Percentiles rank a stretch among this genome's conserved stretches.
These are phyloP conservation scores for Paulownia fortunei DNA, from an alignment of 257 asterid species.

Conservation along the genomic window DNA sequence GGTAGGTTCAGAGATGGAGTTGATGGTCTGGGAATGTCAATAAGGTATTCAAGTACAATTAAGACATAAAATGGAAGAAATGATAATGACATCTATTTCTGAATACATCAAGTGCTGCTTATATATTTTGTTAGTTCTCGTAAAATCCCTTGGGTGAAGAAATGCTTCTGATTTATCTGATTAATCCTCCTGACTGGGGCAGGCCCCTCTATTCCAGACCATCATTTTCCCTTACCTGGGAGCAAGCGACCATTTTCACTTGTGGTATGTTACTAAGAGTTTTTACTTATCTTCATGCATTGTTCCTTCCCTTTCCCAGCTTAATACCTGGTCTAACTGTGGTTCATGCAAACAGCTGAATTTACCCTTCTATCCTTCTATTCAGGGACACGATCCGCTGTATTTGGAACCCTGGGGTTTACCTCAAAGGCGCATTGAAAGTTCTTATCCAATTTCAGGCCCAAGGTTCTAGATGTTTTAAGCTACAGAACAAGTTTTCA, in stretches of 20 bases:
- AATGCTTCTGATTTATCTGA: background rate
- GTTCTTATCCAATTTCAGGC: slow-evolving; percentile 37
- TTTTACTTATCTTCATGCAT: background rate
- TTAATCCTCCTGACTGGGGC: slow-evolving; percentile 20
- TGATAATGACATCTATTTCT: slow-evolving; percentile 9
- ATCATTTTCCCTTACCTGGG: slow-evolving; percentile 38
- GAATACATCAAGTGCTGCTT: no score
- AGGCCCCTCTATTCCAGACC: slow-evolving; percentile 38
- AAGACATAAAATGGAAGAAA: background rate
- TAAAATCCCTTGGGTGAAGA: background rate
- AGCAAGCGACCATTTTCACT: slow-evolving; percentile 46
- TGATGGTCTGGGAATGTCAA: background rate
- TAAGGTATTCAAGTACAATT: background rate
- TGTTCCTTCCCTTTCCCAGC: background rate
- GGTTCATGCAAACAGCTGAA: no score
- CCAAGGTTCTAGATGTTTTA: slow-evolving; percentile 37
- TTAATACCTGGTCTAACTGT: background rate
- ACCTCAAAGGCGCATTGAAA: slow-evolving; percentile 35
- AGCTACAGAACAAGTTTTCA: background rate
- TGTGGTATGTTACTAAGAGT: slow-evolving; percentile 35
- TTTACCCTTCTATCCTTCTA: background rate
- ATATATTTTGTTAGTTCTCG: background rate
- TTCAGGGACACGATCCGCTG: slow-evolving; percentile 45
- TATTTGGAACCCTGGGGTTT: slow-evolving; percentile 41
- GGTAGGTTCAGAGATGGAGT: background rate